A percentile compares a stretch with the other conserved stretches of the same genome.
phyloP scores from a whole-genome alignment of 2,329 filamentous ascomycete species.

The Sclerotinia subarctica region DNA sequence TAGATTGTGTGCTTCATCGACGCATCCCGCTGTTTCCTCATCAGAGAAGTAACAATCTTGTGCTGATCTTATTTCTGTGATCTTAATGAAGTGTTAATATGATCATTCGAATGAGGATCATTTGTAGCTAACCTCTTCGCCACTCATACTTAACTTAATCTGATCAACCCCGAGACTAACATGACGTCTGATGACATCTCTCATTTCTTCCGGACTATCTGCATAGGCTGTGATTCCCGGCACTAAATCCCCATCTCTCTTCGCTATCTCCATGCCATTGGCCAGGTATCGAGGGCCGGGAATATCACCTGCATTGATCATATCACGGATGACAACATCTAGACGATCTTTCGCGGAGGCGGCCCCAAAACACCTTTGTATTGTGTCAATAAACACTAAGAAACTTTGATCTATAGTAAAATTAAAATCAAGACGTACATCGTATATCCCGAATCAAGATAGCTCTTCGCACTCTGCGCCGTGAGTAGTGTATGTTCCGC shows the following conservation, averaged over 20 bases:
- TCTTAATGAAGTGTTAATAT: neutral
- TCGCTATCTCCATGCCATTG: constrained; percentile 49
- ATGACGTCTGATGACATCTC: constrained; percentile 41
- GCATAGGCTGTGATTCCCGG: constrained; percentile 38
- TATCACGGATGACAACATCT: constrained; percentile 47
- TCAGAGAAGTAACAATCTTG: constrained; percentile 46
- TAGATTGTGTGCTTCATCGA: constrained; percentile 44
- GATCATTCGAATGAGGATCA: too few species aligned
- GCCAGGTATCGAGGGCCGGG: constrained; percentile 48
- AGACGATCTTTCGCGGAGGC: constrained; percentile 31
- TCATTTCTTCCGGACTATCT: constrained; percentile 44
- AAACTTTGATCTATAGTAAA: neutral
- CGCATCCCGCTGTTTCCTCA: constrained; percentile 46
- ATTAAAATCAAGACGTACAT: constrained; percentile 37
- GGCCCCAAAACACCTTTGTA: constrained; percentile 29
- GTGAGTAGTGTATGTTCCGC: constrained; percentile 44
- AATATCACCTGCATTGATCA: constrained; percentile 48
- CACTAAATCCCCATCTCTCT: constrained; percentile 45
- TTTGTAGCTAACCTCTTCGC: constrained; percentile 23
- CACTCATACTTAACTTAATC: constrained; percentile 45
- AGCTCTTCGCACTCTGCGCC: constrained; percentile 41
- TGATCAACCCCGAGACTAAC: constrained; percentile 43
- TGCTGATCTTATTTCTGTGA: constrained; percentile 39
- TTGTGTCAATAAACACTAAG: too few species aligned
- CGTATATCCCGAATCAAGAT: constrained; percentile 49